These are phyloP conservation scores for Scenedesmus sp. DNA, from an alignment of 163 green algal species.

Conservation along the genomic window DNA sequence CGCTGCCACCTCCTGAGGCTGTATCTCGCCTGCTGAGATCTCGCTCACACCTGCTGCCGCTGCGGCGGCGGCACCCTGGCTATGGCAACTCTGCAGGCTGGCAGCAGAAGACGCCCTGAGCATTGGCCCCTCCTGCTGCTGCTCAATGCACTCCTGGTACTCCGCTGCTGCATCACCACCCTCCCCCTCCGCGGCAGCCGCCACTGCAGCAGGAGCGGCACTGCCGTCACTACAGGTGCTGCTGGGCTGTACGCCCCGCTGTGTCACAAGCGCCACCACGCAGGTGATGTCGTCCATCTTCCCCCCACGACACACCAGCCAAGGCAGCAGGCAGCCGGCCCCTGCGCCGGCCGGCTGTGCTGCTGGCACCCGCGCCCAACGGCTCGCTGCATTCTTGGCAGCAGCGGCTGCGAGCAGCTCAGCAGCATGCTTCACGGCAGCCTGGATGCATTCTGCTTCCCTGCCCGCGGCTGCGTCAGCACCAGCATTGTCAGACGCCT, in stretches of 20 bases:
- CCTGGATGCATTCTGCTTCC: not conserved
- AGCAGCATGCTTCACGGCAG: constrained; percentile 20
- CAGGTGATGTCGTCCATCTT: constrained; percentile 96
- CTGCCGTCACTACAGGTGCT: constrained; percentile 31
- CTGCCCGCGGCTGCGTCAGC: not conserved
- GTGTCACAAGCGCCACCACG: constrained; percentile 75
- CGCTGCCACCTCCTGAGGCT: not conserved
- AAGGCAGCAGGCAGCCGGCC: constrained; percentile 44
- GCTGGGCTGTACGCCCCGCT: constrained; percentile 39
- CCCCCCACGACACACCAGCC: constrained; percentile 68
- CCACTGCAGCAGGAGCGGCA: not conserved
- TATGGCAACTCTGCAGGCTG: not conserved
- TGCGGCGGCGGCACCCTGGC: not conserved
- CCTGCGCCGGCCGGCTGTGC: not conserved
- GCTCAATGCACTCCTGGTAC: not conserved
- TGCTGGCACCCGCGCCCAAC: constrained; percentile 7
- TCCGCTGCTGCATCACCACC: not conserved
- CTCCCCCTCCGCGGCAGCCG: not conserved
- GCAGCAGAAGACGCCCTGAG: not conserved
- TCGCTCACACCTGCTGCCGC: not conserved
- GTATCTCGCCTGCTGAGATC: not conserved
- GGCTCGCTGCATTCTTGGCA: constrained; percentile 27
- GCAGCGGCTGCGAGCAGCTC: constrained; percentile 47
- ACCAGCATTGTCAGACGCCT: not conserved
- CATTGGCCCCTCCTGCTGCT: not conserved